Conservation (phyloP, 108 stramenopile genomes). For the Cyclotella kingstonii region DNA sequence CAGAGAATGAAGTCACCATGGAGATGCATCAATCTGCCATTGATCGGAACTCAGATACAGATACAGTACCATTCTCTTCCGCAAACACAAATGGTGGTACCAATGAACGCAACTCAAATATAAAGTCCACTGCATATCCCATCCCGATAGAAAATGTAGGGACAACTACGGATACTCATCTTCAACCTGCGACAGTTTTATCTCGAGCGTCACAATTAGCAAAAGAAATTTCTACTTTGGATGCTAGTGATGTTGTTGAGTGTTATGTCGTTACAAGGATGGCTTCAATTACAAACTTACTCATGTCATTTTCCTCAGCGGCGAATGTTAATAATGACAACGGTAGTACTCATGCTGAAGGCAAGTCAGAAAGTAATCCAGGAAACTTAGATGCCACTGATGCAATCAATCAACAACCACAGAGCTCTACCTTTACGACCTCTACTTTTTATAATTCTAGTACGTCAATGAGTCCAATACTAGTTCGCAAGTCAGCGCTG, state of each 20-base stretch:
- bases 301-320: conserved; percentile 21
- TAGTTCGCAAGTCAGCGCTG: conserved; percentile 63
- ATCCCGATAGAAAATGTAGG: background rate
- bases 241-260: conserved; percentile 82
- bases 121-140: background rate
- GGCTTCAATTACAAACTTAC: conserved; percentile 52
- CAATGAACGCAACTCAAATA: background rate
- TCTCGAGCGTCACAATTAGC: conserved; percentile 46
- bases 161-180: background rate
- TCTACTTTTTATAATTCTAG: no score
- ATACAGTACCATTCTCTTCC: no score
- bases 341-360: conserved; percentile 6
- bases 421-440: no score
- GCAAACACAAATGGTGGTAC: background rate
- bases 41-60: no score
- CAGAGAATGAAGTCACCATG: no score
- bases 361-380: conserved; percentile 16
- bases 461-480: conserved; percentile 35
- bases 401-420: no score
- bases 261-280: conserved; percentile 67
- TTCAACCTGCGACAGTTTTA: conserved; percentile 24
- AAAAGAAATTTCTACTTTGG: conserved; percentile 60
- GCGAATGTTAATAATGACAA: background rate
- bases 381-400: no score
- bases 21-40: no score